phyloP scores from a whole-genome alignment of 495 filamentous ascomycete species.

The Penicillium psychrofluorescens region DNA sequence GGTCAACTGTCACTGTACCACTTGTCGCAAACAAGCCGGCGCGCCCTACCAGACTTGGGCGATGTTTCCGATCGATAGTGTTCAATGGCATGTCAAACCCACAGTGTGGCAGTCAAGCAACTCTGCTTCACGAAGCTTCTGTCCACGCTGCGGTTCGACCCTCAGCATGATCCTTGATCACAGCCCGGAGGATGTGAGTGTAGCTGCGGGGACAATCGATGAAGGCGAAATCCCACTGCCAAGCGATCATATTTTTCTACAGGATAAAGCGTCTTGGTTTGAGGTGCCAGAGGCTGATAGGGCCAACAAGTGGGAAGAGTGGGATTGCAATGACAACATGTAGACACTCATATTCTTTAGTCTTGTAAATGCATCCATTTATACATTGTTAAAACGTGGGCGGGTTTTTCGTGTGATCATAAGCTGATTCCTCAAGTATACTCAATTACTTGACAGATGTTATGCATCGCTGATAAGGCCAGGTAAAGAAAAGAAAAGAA shows the following conservation, averaged over 20 bases:
- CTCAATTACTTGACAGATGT: too few relatives aligned
- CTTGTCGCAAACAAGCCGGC: constrained; percentile 23
- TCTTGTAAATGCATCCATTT: too few relatives aligned
- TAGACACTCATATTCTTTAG: too few relatives aligned
- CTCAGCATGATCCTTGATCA: constrained; percentile 19
- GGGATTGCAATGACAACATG: background rate
- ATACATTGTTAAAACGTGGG: too few relatives aligned
- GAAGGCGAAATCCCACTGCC: constrained; percentile 9
- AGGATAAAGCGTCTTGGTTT: constrained; percentile 23
- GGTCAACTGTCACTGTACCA: constrained; percentile 23
- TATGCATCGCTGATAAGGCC: too few relatives aligned
- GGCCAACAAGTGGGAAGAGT: constrained; percentile 6
- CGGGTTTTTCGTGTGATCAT: too few relatives aligned
- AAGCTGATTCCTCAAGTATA: too few relatives aligned
- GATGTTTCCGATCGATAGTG: constrained; percentile 8
- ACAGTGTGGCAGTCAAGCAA: constrained; percentile 12
- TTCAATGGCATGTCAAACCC: constrained; percentile 15
- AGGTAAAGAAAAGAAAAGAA: too few relatives aligned
- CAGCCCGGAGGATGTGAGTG: constrained; percentile 1
- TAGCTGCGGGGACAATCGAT: constrained; percentile 25
- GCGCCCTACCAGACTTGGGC: constrained; percentile 22
- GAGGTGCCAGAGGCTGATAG: constrained; percentile 16
- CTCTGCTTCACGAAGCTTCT: constrained; percentile 19
- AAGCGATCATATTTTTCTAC: constrained; percentile 19
- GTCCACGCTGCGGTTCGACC: constrained; percentile 20